A percentile compares a stretch with the other conserved stretches of the same genome.
phyloP scores from a whole-genome alignment of 2,329 filamentous ascomycete species.

The Tolypocladium endophyticum region DNA sequence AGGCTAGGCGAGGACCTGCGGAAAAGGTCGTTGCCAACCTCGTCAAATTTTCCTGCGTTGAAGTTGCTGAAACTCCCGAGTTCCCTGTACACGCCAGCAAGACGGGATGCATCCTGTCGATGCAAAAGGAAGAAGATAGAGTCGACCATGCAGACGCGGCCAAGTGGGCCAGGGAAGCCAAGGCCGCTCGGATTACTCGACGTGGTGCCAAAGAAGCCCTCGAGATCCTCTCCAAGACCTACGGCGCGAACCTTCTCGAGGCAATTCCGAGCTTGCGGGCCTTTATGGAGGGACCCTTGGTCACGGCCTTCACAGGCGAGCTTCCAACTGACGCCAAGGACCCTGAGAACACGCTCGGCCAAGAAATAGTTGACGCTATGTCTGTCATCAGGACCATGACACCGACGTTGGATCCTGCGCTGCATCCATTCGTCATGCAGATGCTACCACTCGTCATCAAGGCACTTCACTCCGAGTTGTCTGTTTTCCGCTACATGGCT shows the following conservation, averaged over 20 bases:
- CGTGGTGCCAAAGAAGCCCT: constrained; percentile 90
- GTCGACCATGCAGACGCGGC: constrained; percentile 85
- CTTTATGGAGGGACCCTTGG: constrained; percentile 74
- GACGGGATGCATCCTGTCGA: constrained; percentile 73
- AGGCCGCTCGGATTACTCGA: constrained; percentile 78
- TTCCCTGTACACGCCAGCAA: constrained; percentile 75
- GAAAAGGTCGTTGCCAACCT: constrained; percentile 94
- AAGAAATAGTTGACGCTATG: constrained; percentile 88
- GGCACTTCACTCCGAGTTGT: constrained; percentile 76
- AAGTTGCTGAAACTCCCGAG: constrained; percentile 94
- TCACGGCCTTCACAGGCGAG: constrained; percentile 59
- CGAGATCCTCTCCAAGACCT: constrained; percentile 73
- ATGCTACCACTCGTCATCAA: constrained; percentile 80
- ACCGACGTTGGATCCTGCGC: constrained; percentile 69
- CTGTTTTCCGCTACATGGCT: constrained; percentile 90
- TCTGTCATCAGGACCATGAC: constrained; percentile 85
- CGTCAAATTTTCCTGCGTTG: constrained; percentile 95
- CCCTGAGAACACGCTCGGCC: constrained; percentile 65
- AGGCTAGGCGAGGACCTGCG: constrained; percentile 71
- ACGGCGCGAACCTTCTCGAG: constrained; percentile 67
- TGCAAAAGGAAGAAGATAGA: constrained; percentile 94
- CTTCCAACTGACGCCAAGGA: constrained; percentile 66
- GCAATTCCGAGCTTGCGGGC: constrained; percentile 72
- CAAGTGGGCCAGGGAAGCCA: constrained; percentile 82
- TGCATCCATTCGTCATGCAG: constrained; percentile 72